Evolutionary conservation across 805 yeast genomes (phyloP), one percentile per base, ranked within the genome.

Genomic region (Starmerella cellae): DNA sequence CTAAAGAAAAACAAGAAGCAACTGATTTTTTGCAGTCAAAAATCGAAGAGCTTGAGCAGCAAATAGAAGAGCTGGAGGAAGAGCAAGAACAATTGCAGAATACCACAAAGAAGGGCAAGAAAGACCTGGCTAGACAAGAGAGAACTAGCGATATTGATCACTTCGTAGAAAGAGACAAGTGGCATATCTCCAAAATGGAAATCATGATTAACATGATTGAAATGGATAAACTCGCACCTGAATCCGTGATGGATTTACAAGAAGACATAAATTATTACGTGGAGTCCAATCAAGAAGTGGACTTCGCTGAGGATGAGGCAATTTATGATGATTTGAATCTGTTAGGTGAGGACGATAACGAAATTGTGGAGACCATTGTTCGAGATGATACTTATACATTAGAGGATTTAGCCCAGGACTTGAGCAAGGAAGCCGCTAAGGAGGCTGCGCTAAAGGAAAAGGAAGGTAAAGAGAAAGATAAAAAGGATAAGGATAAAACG

Each of bases 261-360:
- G 97, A 88, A 41, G 97, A 88, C 60, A 81, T 88, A 59, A 82
- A 74, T 52, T 88, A 91, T 64, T 87, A 83, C 60, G 91, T 91
- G 24, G 97, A 91, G 53, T 81, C 84, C 49, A 88, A 88, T 57
- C 91, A 81, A 60, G 95, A 85, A 43, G 87, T 77, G 4, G 95
- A 87, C 55, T 88, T 85, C 60, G 79, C 87, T 27, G 96, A 85
- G 56, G 94, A 88, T 60, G 95, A 87, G 53, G 85, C 83, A 13
- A 74, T 88, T 47, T 91, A 88, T 61, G 96, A 91, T 52, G 83
- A 77, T 46, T 70, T 91, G 53, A 85, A 79, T 35, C 71, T 85
- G 35, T 75, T 73, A 35, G 72, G 70, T 28, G 73, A 70, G 21
- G 74, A 70, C 28, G 73, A 68, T 42, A 69, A 68, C 23, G 74